Base-by-base conservation (phyloP, 2,329 filamentous ascomycete genomes). In the Alternaria hordeiaustralica region DNA sequence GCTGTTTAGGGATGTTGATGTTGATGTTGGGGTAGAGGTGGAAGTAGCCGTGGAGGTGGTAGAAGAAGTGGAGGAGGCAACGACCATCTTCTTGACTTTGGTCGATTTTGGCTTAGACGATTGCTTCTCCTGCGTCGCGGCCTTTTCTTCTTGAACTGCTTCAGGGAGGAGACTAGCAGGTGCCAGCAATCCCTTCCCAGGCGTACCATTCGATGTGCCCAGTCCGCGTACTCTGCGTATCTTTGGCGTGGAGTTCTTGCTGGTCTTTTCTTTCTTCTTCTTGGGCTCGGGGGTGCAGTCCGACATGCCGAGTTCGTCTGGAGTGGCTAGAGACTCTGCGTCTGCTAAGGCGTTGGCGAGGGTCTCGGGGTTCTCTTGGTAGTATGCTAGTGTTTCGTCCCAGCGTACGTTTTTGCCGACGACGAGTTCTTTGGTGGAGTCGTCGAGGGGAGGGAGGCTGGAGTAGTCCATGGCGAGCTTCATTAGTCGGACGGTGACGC, bases 351-450 rank as follows among this genome's bases (percentile, higher is more conserved):
- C 67, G 30, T 69, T 69, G 20, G 72, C 70, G 9, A 74, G 36
- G 7, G 71, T 76, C 13, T 77, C 75, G 12, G 72, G 75, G 45
- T 70, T 74, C 62, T 83, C 81, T 49, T 82, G 82, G 65, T 81
- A 84, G 60, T 83, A 82, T 6, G 78, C 80, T 10, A 86, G 71
- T 26, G 78, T 80, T 66, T 84, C 78, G 47, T 84, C 82, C 84
- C 84, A 86, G 11, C 75, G 77, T 6, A 86, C 80, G 71, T 71
- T 77, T 60, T 71, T 77, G 15, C 70, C 74, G 6, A 70, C 62
- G n/a, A 66, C 68, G 43, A 65, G 62, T 41, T 72, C 69, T 30
- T 66, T 68, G 1, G 67, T 63, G 0, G 65, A 43, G 15, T 65
- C 64, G 13, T 65, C 63, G 26, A 68, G 25, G 20, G 68, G 61